Percentiles rank a stretch among this genome's conserved stretches.
Conservation (phyloP, 805 yeast genomes). For the Kodamaea kaohsiungensis region DNA sequence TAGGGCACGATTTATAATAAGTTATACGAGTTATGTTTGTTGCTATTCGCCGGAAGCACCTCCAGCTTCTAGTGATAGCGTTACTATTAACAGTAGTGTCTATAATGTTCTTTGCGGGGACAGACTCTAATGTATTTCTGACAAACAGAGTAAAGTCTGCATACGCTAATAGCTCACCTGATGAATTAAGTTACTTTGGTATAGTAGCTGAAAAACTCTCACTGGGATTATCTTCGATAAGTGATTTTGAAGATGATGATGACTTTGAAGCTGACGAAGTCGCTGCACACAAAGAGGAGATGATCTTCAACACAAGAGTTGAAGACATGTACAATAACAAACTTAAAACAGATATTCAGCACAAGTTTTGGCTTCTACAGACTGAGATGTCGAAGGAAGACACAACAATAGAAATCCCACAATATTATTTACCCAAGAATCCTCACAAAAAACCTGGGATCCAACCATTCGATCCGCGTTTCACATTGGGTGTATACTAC, state of each 20-base stretch:
- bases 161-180: background rate
- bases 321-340: slow-evolving; percentile 18
- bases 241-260: slow-evolving; percentile 1
- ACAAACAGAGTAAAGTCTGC: slow-evolving; percentile 1
- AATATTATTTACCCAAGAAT: slow-evolving; percentile 6
- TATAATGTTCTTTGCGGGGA: slow-evolving; percentile 9
- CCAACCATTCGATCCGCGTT: slow-evolving; percentile 29
- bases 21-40: slow-evolving; percentile 11
- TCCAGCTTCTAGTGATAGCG: slow-evolving; percentile 16
- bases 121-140: background rate
- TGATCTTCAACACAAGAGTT: slow-evolving; percentile 10
- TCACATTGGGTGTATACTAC: slow-evolving; percentile 25
- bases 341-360: slow-evolving; percentile 20
- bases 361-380: slow-evolving; percentile 20
- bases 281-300: slow-evolving; percentile 7
- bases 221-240: background rate
- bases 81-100: slow-evolving; percentile 16
- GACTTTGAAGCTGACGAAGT: slow-evolving; percentile 9
- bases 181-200: slow-evolving; percentile 1
- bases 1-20: too few relatives aligned
- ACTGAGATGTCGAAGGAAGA: slow-evolving; percentile 11
- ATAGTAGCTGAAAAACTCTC: background rate
- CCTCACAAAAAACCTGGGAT: slow-evolving; percentile 14
- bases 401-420: slow-evolving; percentile 8
- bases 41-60: slow-evolving; percentile 17